These are phyloP conservation scores for Aspergillus versicolor DNA, from an alignment of 2,329 filamentous ascomycete genomes.

Conservation along the genomic window DNA sequence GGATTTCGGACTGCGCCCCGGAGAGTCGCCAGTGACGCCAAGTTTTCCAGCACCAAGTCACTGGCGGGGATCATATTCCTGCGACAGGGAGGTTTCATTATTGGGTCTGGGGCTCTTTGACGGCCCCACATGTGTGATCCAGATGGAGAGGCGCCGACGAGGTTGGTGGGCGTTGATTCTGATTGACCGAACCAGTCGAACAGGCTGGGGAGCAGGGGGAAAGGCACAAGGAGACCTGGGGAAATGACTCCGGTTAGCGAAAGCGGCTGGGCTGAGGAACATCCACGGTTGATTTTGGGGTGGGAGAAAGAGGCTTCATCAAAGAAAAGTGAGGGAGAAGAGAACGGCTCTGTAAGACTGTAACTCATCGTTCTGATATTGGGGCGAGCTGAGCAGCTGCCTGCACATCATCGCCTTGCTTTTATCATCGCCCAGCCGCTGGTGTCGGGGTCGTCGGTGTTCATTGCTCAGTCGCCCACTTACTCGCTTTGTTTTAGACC, in stretches of 20 bases:
- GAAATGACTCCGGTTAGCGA: conserved; percentile 5
- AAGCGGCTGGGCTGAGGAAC: conserved; percentile 10
- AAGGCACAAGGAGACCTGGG: conserved; percentile 2
- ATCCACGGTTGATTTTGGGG: conserved; percentile 2
- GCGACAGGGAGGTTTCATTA: not conserved
- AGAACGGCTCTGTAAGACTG: not conserved
- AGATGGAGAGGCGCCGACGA: not conserved
- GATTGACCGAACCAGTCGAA: conserved; percentile 6
- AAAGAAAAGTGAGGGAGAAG: not conserved
- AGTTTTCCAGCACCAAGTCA: conserved; percentile 2
- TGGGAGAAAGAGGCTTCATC: not conserved
- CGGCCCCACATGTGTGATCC: conserved; percentile 4
- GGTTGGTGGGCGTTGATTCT: not conserved
- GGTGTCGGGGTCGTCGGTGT: not conserved
- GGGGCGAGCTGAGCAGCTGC: not conserved
- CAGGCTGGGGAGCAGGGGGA: not conserved
- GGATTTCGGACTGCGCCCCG: not conserved
- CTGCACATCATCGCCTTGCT: conserved; percentile 1
- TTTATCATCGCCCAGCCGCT: not conserved
- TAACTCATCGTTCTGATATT: not conserved
- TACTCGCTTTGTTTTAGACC: conserved; percentile 9
- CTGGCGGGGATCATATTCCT: conserved; percentile 13
- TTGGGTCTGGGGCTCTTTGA: conserved; percentile 6
- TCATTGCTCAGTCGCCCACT: conserved; percentile 6
- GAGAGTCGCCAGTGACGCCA: not conserved